phyloP scores from a whole-genome alignment of 805 yeast genomes.

The Ogataea paraovalis region DNA sequence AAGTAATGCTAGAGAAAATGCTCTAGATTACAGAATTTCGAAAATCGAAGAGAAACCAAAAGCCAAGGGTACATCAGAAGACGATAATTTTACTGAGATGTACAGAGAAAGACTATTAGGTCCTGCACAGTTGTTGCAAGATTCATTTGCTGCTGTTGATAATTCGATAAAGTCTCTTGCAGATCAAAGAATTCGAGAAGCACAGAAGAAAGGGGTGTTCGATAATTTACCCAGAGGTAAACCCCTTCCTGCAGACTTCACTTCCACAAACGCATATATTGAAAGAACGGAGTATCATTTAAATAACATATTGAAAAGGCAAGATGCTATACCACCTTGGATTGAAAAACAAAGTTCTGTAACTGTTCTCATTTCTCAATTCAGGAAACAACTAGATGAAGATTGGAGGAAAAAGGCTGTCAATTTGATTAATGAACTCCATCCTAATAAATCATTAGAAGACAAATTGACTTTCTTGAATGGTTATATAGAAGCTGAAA shows the following conservation, averaged over 20 bases:
- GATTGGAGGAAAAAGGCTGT: conserved; percentile 37
- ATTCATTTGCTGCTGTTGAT: conserved; percentile 39
- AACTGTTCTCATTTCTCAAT: conserved; percentile 40
- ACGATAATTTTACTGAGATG: conserved; percentile 51
- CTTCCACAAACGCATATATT: conserved; percentile 48
- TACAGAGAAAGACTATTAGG: conserved; percentile 64
- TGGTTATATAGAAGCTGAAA: conserved; percentile 20
- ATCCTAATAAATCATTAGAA: conserved; percentile 18
- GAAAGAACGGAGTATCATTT: conserved; percentile 74
- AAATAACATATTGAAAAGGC: conserved; percentile 70
- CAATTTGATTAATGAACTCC: conserved; percentile 24
- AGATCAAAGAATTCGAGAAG: conserved; percentile 70
- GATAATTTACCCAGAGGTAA: conserved; percentile 60
- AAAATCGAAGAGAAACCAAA: conserved; percentile 31
- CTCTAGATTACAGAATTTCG: conserved; percentile 58
- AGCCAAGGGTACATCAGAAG: conserved; percentile 24
- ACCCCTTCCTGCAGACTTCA: conserved; percentile 40
- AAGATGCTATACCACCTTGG: conserved; percentile 88
- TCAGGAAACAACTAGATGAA: conserved; percentile 42
- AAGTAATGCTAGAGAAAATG: conserved; percentile 57
- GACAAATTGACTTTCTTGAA: conserved; percentile 14
- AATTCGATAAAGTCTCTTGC: conserved; percentile 65
- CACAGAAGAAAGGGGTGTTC: conserved; percentile 68
- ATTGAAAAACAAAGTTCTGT: conserved; percentile 70
- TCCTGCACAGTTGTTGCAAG: conserved; percentile 44